Evolutionary conservation across 345 rosid genomes (phyloP).

Genomic region (Pistacia integerrima): DNA sequence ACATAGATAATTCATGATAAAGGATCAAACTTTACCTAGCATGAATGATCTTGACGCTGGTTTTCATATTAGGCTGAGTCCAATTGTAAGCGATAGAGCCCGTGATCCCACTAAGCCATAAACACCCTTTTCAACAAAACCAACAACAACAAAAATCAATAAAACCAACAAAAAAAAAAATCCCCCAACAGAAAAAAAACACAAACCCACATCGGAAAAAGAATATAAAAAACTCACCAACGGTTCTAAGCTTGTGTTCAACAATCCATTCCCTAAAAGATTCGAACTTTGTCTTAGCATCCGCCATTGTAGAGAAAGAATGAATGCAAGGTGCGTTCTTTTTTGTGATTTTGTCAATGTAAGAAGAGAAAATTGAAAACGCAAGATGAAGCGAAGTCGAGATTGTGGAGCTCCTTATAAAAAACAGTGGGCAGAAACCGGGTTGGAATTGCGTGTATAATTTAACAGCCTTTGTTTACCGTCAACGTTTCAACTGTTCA

Average conservation of each 20-base stretch:
- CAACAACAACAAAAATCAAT: slow-evolving; percentile 8
- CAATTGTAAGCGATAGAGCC: slow-evolving; percentile 94
- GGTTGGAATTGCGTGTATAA: background rate
- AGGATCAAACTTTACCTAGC: slow-evolving; percentile 55
- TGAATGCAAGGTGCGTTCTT: no score
- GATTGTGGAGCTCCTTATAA: background rate
- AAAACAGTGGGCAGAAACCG: background rate
- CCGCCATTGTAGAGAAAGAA: slow-evolving; percentile 51
- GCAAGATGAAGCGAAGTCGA: background rate
- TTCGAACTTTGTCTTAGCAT: slow-evolving; percentile 58
- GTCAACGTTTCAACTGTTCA: no score
- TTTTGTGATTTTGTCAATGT: no score
- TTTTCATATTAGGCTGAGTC: slow-evolving; percentile 93
- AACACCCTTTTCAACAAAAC: slow-evolving; percentile 46
- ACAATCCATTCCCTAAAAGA: slow-evolving; percentile 75
- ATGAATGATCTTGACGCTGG: slow-evolving; percentile 94
- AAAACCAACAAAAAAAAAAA: background rate
- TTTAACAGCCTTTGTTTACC: background rate
- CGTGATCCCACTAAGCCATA: slow-evolving; percentile 87
- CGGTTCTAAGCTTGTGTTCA: slow-evolving; percentile 90
- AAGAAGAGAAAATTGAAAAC: no score
- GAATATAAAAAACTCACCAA: slow-evolving; percentile 50
- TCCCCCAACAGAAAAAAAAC: background rate
- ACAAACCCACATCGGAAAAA: background rate
- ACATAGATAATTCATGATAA: background rate